A percentile compares a stretch with the other conserved stretches of the same genome.
Conservation (phyloP, 2,329 filamentous ascomycete species). For the Penicillium sp. region DNA sequence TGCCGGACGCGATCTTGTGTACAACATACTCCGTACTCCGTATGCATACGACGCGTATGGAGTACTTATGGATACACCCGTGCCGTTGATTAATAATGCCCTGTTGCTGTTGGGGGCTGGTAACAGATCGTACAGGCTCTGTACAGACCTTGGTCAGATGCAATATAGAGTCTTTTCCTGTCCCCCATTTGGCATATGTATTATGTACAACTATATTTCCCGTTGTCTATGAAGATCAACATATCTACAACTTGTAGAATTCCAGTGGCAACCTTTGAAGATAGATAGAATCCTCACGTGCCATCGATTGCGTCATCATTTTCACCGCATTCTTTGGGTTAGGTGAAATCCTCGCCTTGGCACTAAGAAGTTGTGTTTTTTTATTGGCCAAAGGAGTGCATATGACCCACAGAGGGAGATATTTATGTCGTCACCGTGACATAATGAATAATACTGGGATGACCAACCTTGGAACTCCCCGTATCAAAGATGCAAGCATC, state of each 20-base stretch:
- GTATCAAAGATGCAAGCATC: constrained; percentile 8
- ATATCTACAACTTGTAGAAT: background rate
- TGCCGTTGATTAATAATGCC: background rate
- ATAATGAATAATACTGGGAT: constrained; percentile 10
- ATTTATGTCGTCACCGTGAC: constrained; percentile 15
- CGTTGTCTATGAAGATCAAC: background rate
- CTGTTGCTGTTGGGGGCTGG: background rate
- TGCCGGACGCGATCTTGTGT: background rate
- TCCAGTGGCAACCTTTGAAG: background rate
- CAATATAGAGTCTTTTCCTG: background rate
- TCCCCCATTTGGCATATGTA: too few species aligned
- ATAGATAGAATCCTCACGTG: background rate
- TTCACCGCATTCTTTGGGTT: constrained; percentile 12
- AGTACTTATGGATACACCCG: background rate
- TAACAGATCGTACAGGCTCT: background rate
- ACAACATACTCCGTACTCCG: background rate
- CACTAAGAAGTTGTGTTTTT: accelerated
- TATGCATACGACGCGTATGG: background rate
- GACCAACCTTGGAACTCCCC: background rate
- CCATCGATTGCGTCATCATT: constrained; percentile 10
- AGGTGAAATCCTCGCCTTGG: constrained; percentile 1
- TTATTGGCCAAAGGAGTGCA: background rate
- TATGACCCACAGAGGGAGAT: constrained; percentile 3
- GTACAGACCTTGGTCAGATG: background rate
- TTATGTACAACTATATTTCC: background rate